Conservation (phyloP, 2,329 filamentous ascomycete genomes). For the Nigrospora sphaerica region DNA sequence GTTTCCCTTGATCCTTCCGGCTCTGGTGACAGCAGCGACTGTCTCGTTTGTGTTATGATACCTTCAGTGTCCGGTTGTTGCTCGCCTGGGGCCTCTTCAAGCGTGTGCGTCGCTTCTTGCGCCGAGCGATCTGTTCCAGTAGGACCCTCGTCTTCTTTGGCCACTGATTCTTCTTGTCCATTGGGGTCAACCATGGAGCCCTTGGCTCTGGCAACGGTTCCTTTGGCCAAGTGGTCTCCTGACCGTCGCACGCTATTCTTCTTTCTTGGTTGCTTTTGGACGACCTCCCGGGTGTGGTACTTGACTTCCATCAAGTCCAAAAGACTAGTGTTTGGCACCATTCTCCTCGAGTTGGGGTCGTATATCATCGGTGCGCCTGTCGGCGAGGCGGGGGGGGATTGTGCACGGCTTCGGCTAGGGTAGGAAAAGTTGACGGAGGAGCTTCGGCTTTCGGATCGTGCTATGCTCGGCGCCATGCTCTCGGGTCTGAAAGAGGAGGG, state of each 20-base stretch:
- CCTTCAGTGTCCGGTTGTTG: no score
- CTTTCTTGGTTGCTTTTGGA: conserved; percentile 31
- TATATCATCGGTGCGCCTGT: conserved; percentile 40
- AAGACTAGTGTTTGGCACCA: conserved; percentile 43
- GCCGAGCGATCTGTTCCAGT: background rate
- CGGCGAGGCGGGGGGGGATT: conserved; percentile 29
- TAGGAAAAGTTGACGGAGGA: conserved; percentile 54
- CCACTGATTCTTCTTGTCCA: conserved; percentile 10
- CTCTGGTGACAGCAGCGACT: no score
- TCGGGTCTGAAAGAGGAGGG: conserved; percentile 11
- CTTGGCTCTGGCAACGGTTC: conserved; percentile 43
- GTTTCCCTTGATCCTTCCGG: no score
- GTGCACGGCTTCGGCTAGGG: conserved; percentile 35
- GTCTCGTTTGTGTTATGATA: no score
- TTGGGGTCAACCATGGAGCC: conserved; percentile 36
- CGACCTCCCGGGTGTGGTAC: conserved; percentile 29
- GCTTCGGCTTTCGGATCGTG: conserved; percentile 38
- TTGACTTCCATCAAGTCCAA: conserved; percentile 27
- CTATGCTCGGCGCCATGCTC: conserved; percentile 20
- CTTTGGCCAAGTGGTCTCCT: conserved; percentile 41
- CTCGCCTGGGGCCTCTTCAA: no score
- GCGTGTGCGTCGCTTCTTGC: no score
- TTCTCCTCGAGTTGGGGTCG: conserved; percentile 59
- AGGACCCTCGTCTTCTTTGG: conserved; percentile 10
- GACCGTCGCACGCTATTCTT: conserved; percentile 32